These are phyloP conservation scores for Leishmania martiniquensis DNA, from an alignment of 208 protist species.

Conservation along the genomic window DNA sequence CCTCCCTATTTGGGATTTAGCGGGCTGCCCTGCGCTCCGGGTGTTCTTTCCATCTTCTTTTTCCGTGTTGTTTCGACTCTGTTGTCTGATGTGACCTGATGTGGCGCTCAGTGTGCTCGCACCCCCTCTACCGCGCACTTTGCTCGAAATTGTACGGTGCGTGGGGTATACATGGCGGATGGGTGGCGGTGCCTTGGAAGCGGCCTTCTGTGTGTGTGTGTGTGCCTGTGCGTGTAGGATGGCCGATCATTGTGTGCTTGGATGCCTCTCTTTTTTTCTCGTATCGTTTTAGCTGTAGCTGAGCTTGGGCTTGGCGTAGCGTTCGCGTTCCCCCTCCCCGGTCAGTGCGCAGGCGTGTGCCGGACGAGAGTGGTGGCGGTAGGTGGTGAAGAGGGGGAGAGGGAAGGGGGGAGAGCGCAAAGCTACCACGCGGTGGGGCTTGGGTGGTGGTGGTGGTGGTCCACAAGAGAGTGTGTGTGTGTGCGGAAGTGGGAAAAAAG, in stretches of 20 bases:
- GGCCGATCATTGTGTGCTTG: background rate
- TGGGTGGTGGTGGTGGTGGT: background rate
- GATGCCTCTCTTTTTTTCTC: background rate
- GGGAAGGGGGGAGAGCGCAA: background rate
- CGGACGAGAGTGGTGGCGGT: background rate
- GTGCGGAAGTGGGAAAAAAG: background rate
- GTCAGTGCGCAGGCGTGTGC: background rate
- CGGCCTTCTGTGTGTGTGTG: background rate
- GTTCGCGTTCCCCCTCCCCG: background rate
- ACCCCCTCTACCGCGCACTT: background rate
- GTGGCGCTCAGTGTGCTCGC: background rate
- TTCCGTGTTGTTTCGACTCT: constrained; percentile 5
- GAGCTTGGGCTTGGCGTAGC: background rate
- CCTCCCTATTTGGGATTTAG: background rate
- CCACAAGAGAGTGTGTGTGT: background rate
- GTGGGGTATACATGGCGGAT: background rate
- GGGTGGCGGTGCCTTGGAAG: background rate
- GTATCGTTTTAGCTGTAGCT: background rate
- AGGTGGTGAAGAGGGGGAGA: background rate
- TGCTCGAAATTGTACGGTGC: background rate
- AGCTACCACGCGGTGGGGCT: background rate
- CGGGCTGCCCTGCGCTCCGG: background rate
- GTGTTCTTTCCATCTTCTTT: constrained; percentile 1
- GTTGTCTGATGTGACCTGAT: background rate
- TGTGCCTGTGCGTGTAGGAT: background rate